Percentiles rank a stretch among this genome's conserved stretches.
phyloP scores from a whole-genome alignment of 495 filamentous ascomycete genomes.

The Daldinia caldariorum region DNA sequence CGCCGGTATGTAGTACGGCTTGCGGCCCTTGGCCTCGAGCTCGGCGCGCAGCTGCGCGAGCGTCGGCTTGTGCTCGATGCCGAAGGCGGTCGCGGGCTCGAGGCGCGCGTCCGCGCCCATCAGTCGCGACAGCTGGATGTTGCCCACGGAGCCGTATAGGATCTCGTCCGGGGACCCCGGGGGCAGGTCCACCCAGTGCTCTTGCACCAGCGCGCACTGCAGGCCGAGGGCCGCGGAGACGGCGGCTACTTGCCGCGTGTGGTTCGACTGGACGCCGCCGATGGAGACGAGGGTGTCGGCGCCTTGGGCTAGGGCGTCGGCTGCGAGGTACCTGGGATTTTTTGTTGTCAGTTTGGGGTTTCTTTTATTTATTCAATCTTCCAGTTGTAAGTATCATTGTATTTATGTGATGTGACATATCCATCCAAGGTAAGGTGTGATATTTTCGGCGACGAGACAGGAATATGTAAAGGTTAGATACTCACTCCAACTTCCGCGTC shows the following conservation, averaged over 20 bases:
- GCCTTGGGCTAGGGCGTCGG: constrained; percentile 64
- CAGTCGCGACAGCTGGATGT: constrained; percentile 69
- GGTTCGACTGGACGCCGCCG: constrained; percentile 73
- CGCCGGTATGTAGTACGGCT: constrained; percentile 72
- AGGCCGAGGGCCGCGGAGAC: constrained; percentile 63
- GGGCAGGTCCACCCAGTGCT: constrained; percentile 66
- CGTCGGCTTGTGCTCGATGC: constrained; percentile 68
- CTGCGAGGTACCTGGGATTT: constrained; percentile 58
- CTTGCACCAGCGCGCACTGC: constrained; percentile 65
- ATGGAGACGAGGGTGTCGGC: constrained; percentile 68
- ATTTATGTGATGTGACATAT: no score
- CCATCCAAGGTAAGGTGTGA: no score
- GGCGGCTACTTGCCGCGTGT: constrained; percentile 70
- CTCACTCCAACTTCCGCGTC: constrained; percentile 73
- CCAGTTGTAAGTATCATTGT: no score
- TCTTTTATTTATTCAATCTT: neutral
- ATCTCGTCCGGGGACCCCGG: constrained; percentile 41
- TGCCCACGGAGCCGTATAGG: constrained; percentile 66
- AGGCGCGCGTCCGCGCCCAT: constrained; percentile 68
- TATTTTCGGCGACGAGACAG: no score
- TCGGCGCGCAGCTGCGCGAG: constrained; percentile 59
- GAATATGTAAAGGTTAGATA: no score
- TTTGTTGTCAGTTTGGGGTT: neutral
- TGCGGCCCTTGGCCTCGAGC: constrained; percentile 56
- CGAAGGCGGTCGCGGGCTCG: constrained; percentile 59